Evolutionary conservation across 2,329 filamentous ascomycete genomes (phyloP).

Genomic region (Cordyceps cicadae): DNA sequence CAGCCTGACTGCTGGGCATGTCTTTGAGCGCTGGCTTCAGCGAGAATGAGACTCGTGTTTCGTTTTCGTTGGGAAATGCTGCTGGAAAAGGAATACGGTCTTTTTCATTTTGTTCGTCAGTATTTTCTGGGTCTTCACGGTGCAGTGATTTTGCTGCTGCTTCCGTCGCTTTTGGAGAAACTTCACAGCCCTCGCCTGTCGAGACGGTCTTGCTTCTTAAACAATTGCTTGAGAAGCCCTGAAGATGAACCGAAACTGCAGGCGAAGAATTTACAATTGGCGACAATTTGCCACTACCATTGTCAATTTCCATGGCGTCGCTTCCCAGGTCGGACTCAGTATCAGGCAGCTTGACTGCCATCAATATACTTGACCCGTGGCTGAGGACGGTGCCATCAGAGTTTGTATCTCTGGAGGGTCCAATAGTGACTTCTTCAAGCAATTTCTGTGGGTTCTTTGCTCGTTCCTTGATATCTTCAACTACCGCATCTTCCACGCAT

Average conservation of each 20-base stretch:
- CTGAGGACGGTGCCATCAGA: no score
- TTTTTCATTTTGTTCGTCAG: background rate
- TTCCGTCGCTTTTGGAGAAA: no score
- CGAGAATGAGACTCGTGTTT: background rate
- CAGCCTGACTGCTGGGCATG: background rate
- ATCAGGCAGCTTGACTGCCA: background rate
- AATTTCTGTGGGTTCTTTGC: background rate
- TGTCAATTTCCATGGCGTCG: conserved; percentile 8
- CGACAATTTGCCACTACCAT: background rate
- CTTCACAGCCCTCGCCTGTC: no score
- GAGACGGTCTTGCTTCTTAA: background rate
- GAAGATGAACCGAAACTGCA: background rate
- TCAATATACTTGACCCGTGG: background rate
- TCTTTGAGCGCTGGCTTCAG: background rate
- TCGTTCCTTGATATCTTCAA: background rate
- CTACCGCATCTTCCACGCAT: background rate
- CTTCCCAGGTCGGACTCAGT: background rate
- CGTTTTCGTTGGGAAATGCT: background rate
- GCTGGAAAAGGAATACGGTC: background rate
- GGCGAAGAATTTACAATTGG: background rate
- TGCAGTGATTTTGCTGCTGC: background rate
- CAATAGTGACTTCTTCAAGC: background rate
- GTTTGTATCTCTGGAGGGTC: background rate
- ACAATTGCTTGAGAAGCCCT: no score
- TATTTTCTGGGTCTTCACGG: background rate